A percentile compares a stretch with the other conserved stretches of the same genome.
Evolutionary conservation across 2,329 filamentous ascomycete species (phyloP).

Genomic region (Fusarium pininemorale): DNA sequence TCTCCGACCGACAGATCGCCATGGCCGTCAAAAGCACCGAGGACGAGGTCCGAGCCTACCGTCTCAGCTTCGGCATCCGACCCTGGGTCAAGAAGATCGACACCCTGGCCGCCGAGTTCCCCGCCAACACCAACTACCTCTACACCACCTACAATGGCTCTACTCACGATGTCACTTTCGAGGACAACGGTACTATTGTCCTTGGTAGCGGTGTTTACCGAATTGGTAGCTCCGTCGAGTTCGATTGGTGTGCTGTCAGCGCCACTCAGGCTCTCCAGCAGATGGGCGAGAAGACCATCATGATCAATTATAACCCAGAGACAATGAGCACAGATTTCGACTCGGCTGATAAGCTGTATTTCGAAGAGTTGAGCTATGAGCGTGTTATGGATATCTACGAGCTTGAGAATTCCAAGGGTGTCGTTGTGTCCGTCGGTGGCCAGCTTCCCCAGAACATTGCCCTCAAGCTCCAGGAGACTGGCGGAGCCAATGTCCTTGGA

Average conservation of each 20-base stretch:
- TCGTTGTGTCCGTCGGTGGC: constrained; percentile 95
- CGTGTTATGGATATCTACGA: constrained; percentile 99
- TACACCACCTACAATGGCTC: constrained; percentile 98
- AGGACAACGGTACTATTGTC: constrained; percentile 89
- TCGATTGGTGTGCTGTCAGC: constrained; percentile 97
- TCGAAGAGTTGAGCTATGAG: constrained; percentile 96
- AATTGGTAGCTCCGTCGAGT: constrained; percentile 97
- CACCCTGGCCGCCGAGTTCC: constrained; percentile 95
- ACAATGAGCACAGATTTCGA: constrained; percentile 88
- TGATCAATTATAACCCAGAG: constrained; percentile 94
- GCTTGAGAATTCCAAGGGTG: constrained; percentile 82
- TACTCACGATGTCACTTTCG: constrained; percentile 90
- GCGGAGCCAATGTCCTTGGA: constrained; percentile 88
- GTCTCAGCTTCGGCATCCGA: constrained; percentile 86
- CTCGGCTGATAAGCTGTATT: constrained; percentile 90
- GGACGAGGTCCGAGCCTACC: constrained; percentile 85
- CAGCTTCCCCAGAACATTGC: constrained; percentile 98
- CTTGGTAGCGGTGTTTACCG: constrained; percentile 96
- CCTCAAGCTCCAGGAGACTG: constrained; percentile 88
- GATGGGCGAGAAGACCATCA: constrained; percentile 95
- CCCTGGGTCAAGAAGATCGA: constrained; percentile 99
- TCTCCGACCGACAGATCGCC: constrained; percentile 96
- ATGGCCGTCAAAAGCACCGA: constrained; percentile 85
- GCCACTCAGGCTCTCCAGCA: constrained; percentile 82
- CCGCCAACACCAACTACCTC: constrained; percentile 92